A percentile compares a stretch with the other conserved stretches of the same genome.
Conservation (phyloP, 345 rosid species). For the Salix koriyanagi region DNA sequence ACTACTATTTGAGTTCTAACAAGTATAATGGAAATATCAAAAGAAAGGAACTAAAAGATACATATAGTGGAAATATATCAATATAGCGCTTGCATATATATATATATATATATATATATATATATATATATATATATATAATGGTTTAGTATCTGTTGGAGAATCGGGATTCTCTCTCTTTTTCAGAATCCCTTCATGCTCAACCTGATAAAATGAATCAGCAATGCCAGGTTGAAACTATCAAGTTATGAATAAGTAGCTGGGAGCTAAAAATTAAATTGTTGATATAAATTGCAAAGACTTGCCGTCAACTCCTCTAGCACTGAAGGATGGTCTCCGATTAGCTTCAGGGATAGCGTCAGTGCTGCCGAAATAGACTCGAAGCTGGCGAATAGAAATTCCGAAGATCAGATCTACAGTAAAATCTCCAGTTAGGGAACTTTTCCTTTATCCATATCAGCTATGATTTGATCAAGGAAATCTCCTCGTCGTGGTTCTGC, state of each 20-base stretch:
- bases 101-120: no score
- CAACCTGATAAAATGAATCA: conserved; percentile 20
- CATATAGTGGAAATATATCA: no score
- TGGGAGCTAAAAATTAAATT: not conserved
- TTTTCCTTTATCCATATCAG: conserved; percentile 24
- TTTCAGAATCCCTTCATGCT: conserved; percentile 25
- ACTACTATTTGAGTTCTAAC: no score
- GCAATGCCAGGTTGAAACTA: not conserved
- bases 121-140: no score
- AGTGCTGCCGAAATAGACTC: conserved; percentile 14
- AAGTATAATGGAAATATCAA: no score
- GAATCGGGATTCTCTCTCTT: conserved; percentile 14
- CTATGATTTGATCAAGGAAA: conserved; percentile 19
- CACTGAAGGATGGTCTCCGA: conserved; percentile 27
- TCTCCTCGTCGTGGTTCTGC: conserved; percentile 11
- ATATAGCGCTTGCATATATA: no score
- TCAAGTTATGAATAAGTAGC: not conserved
- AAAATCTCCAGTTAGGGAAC: conserved; percentile 27
- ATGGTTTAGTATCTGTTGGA: not conserved
- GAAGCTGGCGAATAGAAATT: conserved; percentile 10
- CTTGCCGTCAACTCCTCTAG: conserved; percentile 28
- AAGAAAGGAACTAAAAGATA: no score
- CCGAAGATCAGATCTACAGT: conserved; percentile 9
- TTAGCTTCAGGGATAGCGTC: conserved; percentile 23
- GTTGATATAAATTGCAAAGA: not conserved